Conservation (phyloP, 2,329 filamentous ascomycete species). For the Sporothrix sp. region DNA sequence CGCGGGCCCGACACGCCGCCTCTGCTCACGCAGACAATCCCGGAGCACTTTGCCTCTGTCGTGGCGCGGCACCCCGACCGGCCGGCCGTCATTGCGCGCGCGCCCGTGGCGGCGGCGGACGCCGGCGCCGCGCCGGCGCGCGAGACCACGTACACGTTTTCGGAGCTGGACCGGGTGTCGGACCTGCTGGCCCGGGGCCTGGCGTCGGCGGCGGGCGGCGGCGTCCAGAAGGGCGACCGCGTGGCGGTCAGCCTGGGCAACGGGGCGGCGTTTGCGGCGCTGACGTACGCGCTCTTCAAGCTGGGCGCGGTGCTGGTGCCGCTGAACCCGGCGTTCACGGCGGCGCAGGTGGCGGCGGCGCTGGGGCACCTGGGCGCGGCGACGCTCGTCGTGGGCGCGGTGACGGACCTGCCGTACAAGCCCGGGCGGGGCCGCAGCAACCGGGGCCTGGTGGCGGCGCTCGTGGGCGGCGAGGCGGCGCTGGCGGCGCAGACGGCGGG, state of each 20-base stretch:
- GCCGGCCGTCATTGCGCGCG: conserved; percentile 45
- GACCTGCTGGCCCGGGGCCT: conserved; percentile 67
- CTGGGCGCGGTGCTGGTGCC: conserved; percentile 91
- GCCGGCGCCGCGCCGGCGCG: conserved; percentile 3
- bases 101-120: conserved; percentile 26
- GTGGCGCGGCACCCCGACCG: conserved; percentile 56
- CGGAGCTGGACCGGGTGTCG: conserved; percentile 62
- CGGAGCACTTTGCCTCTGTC: conserved; percentile 59
- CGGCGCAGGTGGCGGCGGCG: conserved; percentile 65
- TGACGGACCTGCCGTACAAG: conserved; percentile 70
- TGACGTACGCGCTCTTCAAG: conserved; percentile 88
- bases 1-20: conserved; percentile 42
- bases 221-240: conserved; percentile 67
- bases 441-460: conserved; percentile 33
- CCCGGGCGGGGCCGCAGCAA: conserved; percentile 46
- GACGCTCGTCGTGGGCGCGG: conserved; percentile 73
- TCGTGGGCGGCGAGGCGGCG: conserved; percentile 34
- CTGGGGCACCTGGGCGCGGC: conserved; percentile 63
- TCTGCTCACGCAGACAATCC: conserved; percentile 58
- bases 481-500: conserved; percentile 13
- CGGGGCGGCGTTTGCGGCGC: conserved; percentile 68
- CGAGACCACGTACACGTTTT: conserved; percentile 64
- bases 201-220: conserved; percentile 46
- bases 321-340: conserved; percentile 82
- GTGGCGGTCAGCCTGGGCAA: conserved; percentile 85